Conservation (phyloP, 2,329 filamentous ascomycete species). For the Niveomyces coronatus region DNA sequence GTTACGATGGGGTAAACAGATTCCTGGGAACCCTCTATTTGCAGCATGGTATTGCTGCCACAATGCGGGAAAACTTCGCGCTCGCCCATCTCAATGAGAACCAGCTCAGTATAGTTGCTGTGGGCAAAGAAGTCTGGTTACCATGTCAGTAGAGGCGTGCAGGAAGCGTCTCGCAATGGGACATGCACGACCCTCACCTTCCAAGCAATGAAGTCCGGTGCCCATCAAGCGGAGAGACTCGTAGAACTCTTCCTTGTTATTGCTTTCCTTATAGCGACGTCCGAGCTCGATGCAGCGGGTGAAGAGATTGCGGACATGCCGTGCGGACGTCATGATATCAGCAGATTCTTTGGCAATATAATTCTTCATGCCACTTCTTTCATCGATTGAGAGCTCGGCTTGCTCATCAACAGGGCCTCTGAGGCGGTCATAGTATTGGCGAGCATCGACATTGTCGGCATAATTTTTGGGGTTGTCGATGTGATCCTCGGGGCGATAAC, state of each 20-base stretch:
- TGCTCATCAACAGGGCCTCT: slow-evolving; percentile 72
- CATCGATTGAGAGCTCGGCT: slow-evolving; percentile 69
- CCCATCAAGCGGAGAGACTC: slow-evolving; percentile 81
- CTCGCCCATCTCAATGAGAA: slow-evolving; percentile 64
- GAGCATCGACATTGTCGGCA: slow-evolving; percentile 78
- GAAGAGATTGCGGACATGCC: slow-evolving; percentile 66
- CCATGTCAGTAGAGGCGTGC: slow-evolving; percentile 9
- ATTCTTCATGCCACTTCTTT: slow-evolving; percentile 71
- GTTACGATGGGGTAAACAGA: slow-evolving; percentile 75
- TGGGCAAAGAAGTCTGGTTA: slow-evolving; percentile 78
- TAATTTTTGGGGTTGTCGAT: slow-evolving; percentile 76
- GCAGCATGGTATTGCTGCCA: slow-evolving; percentile 60
- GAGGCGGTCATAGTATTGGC: slow-evolving; percentile 69
- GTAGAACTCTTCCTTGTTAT: slow-evolving; percentile 62
- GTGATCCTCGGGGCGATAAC: slow-evolving; percentile 63
- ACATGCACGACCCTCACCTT: slow-evolving; percentile 39
- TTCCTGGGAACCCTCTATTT: slow-evolving; percentile 53
- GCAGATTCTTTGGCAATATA: slow-evolving; percentile 82
- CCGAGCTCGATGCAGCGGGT: slow-evolving; percentile 67
- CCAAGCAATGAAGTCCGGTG: slow-evolving; percentile 80
- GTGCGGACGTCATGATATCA: slow-evolving; percentile 72
- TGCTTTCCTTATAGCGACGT: slow-evolving; percentile 51
- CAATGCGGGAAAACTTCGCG: slow-evolving; percentile 88
- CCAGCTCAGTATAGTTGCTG: slow-evolving; percentile 79
- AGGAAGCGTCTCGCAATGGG: neutral